Percentiles rank a stretch among this genome's conserved stretches.
Conservation (phyloP, 305 asterid genomes). For the Solanum chacoense region DNA sequence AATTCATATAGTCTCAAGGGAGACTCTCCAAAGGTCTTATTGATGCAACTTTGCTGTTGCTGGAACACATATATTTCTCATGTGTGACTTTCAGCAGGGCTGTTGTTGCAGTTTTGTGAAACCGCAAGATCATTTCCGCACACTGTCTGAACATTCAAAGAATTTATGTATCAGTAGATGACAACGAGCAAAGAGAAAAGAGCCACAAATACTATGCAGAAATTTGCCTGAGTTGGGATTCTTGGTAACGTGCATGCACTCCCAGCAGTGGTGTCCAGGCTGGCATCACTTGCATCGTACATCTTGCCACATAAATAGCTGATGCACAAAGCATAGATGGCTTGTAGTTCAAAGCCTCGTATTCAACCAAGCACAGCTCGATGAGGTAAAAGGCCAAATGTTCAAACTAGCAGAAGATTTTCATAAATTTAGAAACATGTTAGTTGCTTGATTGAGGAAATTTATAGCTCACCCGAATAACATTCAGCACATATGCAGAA, state of each 20-base stretch:
- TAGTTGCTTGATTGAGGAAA: neutral
- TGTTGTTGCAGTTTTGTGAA: slow-evolving; percentile 71
- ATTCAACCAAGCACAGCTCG: slow-evolving; percentile 81
- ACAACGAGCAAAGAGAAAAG: neutral
- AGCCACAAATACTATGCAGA: neutral
- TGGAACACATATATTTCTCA: slow-evolving; percentile 51
- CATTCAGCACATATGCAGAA: neutral
- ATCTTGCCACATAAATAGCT: slow-evolving; percentile 80
- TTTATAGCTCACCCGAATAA: neutral
- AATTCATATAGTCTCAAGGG: slow-evolving; percentile 21
- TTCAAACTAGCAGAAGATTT: slow-evolving; percentile 51
- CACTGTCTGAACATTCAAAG: slow-evolving; percentile 36
- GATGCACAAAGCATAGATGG: slow-evolving; percentile 92
- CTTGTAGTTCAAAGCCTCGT: slow-evolving; percentile 77
- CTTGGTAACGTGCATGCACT: slow-evolving; percentile 53
- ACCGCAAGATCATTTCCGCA: slow-evolving; percentile 67
- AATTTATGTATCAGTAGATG: neutral
- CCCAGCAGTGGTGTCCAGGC: slow-evolving; percentile 71
- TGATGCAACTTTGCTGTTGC: slow-evolving; percentile 42
- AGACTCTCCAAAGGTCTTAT: slow-evolving; percentile 53
- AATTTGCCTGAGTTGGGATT: slow-evolving; percentile 60
- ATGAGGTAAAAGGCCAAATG: slow-evolving; percentile 83
- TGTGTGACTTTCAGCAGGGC: slow-evolving; percentile 41
- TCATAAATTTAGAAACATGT: neutral
- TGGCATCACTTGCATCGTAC: slow-evolving; percentile 56